Base-by-base conservation (phyloP, 352 stramenopile species). In the Pythium aristosporum region DNA sequence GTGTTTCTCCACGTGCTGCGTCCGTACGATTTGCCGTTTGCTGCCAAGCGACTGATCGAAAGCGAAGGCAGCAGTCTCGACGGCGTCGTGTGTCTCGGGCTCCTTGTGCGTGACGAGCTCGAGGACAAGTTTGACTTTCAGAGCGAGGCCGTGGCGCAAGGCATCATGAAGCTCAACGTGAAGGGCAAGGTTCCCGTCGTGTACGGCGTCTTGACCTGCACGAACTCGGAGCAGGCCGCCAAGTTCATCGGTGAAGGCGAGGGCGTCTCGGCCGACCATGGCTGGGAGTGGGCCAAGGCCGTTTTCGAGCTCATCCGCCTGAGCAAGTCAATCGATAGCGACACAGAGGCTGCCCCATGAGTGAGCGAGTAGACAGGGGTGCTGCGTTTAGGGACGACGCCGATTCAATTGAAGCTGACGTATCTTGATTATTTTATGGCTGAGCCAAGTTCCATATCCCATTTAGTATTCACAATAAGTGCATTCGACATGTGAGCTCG, bases 91-190 rank as follows among this genome's bases (percentile, higher is more conserved):
- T 72, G 65, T 47, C 52, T 72, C 25, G 65, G 65, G 5, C 11
- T 67, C 18, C 55, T 68, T 30, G 53, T 72, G 20, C 58, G 54
- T 7, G 65, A 72, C 8, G 39, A 68, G 52, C 44, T 58, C 32
- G 8, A 55, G 28, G 65, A 72, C 32, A 48, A 67, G 46, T 68
- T 72, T 57, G 57, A 58, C 25, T 63, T 63, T 37, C 42, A 67
- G 20, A 63, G 65, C 42, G 21, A 60, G 46, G 58, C 57, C 3
- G 53, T 71, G 9, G 58, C 65, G 15, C 65, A 60, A 20, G 58
- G 65, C 39, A 63, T 71, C 65, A 71, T 71, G 65, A 71, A 71
- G 65, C 58, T 67, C 57, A 71, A 71, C 59, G 44, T 71, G 13
- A 66, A 71, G 37, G 65, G 52, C 43, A 55, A 34, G 6, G 36